phyloP scores from a whole-genome alignment of 2,329 filamentous ascomycete genomes.

The Trichoderma cornu-damae region DNA sequence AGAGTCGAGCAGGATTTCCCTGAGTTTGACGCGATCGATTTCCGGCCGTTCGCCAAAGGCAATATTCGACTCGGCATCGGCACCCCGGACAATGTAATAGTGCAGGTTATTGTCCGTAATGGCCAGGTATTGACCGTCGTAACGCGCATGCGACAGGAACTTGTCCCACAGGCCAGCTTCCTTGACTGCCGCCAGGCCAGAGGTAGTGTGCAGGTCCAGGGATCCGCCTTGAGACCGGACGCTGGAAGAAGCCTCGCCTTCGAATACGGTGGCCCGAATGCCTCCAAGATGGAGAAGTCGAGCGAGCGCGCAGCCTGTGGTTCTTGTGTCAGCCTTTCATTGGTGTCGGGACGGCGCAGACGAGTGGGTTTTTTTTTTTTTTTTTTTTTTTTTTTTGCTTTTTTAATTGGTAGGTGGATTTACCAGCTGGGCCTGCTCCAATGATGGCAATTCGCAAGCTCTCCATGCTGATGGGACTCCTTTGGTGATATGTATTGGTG shows the following conservation, averaged over 20 bases:
- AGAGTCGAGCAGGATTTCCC: slow-evolving; percentile 12
- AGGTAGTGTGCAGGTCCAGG: slow-evolving; percentile 11
- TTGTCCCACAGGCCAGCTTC: slow-evolving; percentile 12
- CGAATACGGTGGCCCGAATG: slow-evolving; percentile 11
- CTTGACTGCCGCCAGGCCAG: slow-evolving; percentile 10
- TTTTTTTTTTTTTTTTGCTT: no score
- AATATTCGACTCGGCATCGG: not conserved
- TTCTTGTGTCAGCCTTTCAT: not conserved
- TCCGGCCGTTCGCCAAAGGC: slow-evolving; percentile 14
- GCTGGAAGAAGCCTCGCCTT: slow-evolving; percentile 11
- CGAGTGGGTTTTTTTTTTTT: no score
- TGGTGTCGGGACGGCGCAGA: no score
- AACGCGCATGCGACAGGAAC: slow-evolving; percentile 10
- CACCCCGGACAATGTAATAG: slow-evolving; percentile 3
- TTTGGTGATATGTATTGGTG: not conserved
- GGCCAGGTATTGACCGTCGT: slow-evolving; percentile 16
- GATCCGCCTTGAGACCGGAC: slow-evolving; percentile 14
- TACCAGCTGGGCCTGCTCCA: slow-evolving; percentile 16
- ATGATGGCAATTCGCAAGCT: slow-evolving; percentile 14
- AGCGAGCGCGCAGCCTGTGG: slow-evolving; percentile 14
- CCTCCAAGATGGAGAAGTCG: slow-evolving; percentile 12
- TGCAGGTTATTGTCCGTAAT: slow-evolving; percentile 2
- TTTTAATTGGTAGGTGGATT: not conserved
- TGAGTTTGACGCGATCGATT: slow-evolving; percentile 15
- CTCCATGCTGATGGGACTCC: not conserved